Evolutionary conservation across 805 yeast species (phyloP).

Genomic region (Candida schatavii): DNA sequence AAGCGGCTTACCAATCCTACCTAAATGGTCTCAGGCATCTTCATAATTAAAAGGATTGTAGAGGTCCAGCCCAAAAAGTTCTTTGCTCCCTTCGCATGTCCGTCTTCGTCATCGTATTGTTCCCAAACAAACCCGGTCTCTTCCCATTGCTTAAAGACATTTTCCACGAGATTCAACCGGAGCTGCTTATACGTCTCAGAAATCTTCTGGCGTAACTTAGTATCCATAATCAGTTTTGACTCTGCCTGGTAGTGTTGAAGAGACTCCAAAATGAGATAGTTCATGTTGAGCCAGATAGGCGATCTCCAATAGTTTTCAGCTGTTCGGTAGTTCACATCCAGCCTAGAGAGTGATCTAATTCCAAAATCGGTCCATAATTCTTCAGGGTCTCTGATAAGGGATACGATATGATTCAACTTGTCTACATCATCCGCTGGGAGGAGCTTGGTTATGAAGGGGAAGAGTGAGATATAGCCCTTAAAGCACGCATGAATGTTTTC

Average conservation of each 20-base stretch:
- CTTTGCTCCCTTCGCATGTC: slow-evolving; percentile 76
- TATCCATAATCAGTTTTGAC: slow-evolving; percentile 27
- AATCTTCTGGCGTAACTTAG: slow-evolving; percentile 36
- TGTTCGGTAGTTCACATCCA: slow-evolving; percentile 62
- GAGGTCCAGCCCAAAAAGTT: slow-evolving; percentile 96
- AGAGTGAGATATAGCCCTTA: slow-evolving; percentile 80
- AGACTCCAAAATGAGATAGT: slow-evolving; percentile 75
- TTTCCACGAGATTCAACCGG: slow-evolving; percentile 64
- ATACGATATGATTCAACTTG: slow-evolving; percentile 51
- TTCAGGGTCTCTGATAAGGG: slow-evolving; percentile 62
- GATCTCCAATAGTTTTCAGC: slow-evolving; percentile 97
- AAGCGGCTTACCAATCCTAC: too few relatives aligned
- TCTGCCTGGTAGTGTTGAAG: slow-evolving; percentile 50
- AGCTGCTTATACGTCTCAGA: slow-evolving; percentile 50
- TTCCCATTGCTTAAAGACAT: slow-evolving; percentile 67
- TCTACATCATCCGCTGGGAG: slow-evolving; percentile 44
- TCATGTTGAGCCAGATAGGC: slow-evolving; percentile 89
- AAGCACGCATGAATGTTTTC: slow-evolving; percentile 71
- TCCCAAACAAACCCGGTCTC: slow-evolving; percentile 86
- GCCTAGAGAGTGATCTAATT: slow-evolving; percentile 71
- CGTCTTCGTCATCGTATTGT: slow-evolving; percentile 77
- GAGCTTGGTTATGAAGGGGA: slow-evolving; percentile 79
- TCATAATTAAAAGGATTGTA: slow-evolving; percentile 74
- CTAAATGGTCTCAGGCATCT: slow-evolving; percentile 65
- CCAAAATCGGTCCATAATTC: slow-evolving; percentile 80